Conservation (phyloP, 208 protist genomes). For the Trypanosoma rangeli region DNA sequence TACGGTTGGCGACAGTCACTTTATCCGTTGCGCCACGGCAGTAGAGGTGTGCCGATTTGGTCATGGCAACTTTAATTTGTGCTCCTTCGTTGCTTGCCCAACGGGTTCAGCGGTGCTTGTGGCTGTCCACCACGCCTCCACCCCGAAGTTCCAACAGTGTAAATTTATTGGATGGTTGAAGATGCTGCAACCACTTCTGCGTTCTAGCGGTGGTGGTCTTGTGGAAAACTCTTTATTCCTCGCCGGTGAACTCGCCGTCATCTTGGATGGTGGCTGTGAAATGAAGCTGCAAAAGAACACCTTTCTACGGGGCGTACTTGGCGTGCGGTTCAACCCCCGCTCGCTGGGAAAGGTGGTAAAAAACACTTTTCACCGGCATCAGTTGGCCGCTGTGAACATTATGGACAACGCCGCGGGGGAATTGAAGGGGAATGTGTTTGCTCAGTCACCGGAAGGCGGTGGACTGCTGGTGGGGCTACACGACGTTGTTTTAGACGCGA, state of each 20-base stretch:
- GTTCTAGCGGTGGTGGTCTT: constrained; percentile 17
- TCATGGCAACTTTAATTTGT: constrained; percentile 6
- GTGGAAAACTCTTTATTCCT: constrained; percentile 21
- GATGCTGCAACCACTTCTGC: constrained; percentile 6
- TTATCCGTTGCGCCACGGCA: constrained; percentile 18
- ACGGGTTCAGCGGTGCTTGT: constrained; percentile 1
- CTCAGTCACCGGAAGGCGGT: constrained; percentile 18
- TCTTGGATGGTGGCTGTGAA: constrained; percentile 10
- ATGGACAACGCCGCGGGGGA: constrained; percentile 24
- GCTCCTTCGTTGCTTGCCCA: constrained; percentile 14
- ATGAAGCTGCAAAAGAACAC: constrained; percentile 12
- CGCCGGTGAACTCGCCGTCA: constrained; percentile 4
- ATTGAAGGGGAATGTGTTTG: constrained; percentile 22
- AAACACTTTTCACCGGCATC: constrained; percentile 26
- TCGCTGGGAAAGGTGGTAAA: constrained; percentile 10
- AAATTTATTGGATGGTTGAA: constrained; percentile 4
- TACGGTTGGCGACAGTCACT: constrained; percentile 5
- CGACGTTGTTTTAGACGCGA: constrained; percentile 11
- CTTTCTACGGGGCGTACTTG: constrained; percentile 21
- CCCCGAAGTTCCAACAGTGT: constrained; percentile 17
- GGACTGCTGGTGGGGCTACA: constrained; percentile 21
- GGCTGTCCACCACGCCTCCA: not conserved
- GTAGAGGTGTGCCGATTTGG: not conserved
- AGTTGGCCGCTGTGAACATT: constrained; percentile 24
- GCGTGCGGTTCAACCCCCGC: constrained; percentile 4